Percentiles rank a stretch among this genome's conserved stretches.
Conservation (phyloP, 805 yeast genomes). For the Candida coquimbonensis region DNA sequence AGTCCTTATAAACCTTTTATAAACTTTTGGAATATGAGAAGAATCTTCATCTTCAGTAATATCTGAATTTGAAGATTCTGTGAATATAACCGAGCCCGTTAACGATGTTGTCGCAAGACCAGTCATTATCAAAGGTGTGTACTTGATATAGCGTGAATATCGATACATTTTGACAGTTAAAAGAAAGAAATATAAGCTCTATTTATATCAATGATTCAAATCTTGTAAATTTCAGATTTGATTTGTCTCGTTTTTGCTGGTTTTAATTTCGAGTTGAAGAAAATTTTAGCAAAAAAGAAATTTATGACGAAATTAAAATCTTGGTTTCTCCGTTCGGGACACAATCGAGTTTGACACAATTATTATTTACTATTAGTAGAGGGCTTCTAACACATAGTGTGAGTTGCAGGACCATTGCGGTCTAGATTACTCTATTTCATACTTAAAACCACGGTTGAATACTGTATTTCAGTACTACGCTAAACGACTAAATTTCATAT, state of each 20-base stretch:
- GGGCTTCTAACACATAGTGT: too few species aligned
- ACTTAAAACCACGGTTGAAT: too few species aligned
- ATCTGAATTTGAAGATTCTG: slow-evolving; percentile 8
- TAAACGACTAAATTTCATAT: too few species aligned
- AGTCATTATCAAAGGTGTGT: slow-evolving; percentile 5
- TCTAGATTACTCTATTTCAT: too few species aligned
- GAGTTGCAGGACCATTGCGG: too few species aligned
- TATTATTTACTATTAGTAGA: too few species aligned
- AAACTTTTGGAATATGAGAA: slow-evolving; percentile 3
- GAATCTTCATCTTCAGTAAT: slow-evolving; percentile 8
- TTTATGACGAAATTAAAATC: not conserved
- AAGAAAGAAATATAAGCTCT: not conserved
- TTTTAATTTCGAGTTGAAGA: not conserved
- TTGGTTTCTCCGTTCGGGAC: not conserved
- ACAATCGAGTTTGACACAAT: not conserved
- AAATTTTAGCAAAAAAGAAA: not conserved
- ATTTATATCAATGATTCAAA: not conserved
- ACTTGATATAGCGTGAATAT: slow-evolving; percentile 1
- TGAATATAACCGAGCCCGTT: slow-evolving; percentile 4
- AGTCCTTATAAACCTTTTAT: slow-evolving; percentile 4
- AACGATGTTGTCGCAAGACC: slow-evolving; percentile 7
- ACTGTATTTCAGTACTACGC: too few species aligned
- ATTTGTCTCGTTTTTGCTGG: not conserved
- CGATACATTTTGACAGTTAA: not conserved
- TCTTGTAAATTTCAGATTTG: not conserved